Evolutionary conservation across 208 protist genomes (phyloP).

Genomic region (Crithidia acanthocephali): DNA sequence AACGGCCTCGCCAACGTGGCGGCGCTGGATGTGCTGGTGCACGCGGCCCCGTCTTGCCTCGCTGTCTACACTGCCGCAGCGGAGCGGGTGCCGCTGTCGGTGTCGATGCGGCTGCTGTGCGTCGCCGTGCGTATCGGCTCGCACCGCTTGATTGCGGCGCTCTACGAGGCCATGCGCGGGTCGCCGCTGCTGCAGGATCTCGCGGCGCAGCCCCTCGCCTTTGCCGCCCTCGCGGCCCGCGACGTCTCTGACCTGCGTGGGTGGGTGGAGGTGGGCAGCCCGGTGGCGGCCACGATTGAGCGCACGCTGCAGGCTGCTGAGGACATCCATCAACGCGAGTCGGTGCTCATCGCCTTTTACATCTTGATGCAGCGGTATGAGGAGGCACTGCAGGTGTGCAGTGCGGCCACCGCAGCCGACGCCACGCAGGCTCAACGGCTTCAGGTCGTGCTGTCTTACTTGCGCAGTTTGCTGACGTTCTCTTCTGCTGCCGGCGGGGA

Average conservation of each 20-base stretch:
- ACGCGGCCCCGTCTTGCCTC: conserved; percentile 47
- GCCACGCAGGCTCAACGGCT: conserved; percentile 60
- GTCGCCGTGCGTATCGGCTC: conserved; percentile 55
- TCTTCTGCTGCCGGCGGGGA: conserved; percentile 20
- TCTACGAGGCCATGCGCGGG: conserved; percentile 43
- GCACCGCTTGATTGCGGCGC: conserved; percentile 43
- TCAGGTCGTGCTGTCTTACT: conserved; percentile 60
- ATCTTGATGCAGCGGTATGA: conserved; percentile 72
- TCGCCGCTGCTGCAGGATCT: conserved; percentile 31
- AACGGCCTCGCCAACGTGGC: conserved; percentile 54
- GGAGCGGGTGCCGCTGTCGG: conserved; percentile 34
- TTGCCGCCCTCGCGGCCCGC: conserved; percentile 42
- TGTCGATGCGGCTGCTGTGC: conserved; percentile 67
- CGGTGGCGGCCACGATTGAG: conserved; percentile 56
- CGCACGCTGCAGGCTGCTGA: conserved; percentile 40
- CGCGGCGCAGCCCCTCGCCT: conserved; percentile 60
- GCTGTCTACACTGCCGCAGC: conserved; percentile 30
- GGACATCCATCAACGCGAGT: conserved; percentile 32
- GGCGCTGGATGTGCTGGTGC: conserved; percentile 60
- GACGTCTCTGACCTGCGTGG: conserved; percentile 54
- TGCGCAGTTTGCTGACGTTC: conserved; percentile 58
- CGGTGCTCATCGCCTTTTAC: conserved; percentile 64
- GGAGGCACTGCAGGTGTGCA: conserved; percentile 61
- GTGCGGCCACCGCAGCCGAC: conserved; percentile 33
- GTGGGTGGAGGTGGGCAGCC: conserved; percentile 51